phyloP scores from a whole-genome alignment of 768 basidiomycete genomes.

The Naganishia vaughanmartiniae region DNA sequence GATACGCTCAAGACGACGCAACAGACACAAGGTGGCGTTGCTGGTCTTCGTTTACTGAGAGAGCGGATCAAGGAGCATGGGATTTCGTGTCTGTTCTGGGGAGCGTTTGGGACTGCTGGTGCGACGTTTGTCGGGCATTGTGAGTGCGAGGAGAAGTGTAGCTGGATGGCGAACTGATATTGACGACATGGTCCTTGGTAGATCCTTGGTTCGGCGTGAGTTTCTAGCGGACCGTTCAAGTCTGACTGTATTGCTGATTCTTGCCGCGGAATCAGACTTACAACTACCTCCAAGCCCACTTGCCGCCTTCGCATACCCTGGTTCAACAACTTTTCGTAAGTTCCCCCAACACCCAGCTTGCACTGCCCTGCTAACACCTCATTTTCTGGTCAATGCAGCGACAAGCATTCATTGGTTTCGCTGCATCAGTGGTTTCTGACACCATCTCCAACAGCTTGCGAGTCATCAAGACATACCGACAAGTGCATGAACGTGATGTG shows the following conservation, averaged over 20 bases:
- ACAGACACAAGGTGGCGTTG: slow-evolving; percentile 75
- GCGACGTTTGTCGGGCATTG: slow-evolving; percentile 90
- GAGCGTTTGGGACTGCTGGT: slow-evolving; percentile 84
- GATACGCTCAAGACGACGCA: slow-evolving; percentile 94
- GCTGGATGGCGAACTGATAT: neutral
- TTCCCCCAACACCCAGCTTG: slow-evolving; percentile 14
- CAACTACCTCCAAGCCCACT: slow-evolving; percentile 67
- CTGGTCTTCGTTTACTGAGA: slow-evolving; percentile 65
- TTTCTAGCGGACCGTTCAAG: slow-evolving; percentile 53
- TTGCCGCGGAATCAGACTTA: slow-evolving; percentile 55
- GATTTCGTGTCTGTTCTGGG: slow-evolving; percentile 78
- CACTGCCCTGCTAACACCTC: neutral
- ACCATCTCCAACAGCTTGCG: slow-evolving; percentile 81
- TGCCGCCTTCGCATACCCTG: slow-evolving; percentile 61
- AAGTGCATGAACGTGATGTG: slow-evolving; percentile 78
- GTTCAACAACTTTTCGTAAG: slow-evolving; percentile 60
- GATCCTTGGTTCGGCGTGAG: slow-evolving; percentile 51
- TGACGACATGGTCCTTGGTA: slow-evolving; percentile 28
- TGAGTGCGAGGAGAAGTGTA: slow-evolving; percentile 32
- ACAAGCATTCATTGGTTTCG: slow-evolving; percentile 87
- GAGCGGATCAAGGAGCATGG: slow-evolving; percentile 71
- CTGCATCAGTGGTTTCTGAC: slow-evolving; percentile 79
- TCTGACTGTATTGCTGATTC: neutral
- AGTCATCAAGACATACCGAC: slow-evolving; percentile 92
- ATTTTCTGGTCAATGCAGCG: slow-evolving; percentile 52